Evolutionary conservation across 306 rosid species (phyloP), one percentile per base, ranked within the genome.

Genomic region (Casuarina glauca): DNA sequence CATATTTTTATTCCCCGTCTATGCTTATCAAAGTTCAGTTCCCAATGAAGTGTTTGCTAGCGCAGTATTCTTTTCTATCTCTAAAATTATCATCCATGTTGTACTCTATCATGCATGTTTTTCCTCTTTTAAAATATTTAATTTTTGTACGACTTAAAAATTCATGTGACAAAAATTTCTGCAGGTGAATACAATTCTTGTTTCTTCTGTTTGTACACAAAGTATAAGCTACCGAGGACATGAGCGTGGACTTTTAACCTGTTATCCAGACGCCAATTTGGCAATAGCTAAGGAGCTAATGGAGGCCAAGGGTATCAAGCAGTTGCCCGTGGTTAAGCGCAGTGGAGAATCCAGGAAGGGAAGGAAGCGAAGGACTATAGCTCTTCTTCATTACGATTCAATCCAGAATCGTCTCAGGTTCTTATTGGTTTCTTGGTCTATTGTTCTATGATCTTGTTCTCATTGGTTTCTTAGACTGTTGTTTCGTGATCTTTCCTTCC

Each of bases 221-320:
- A 96, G 96, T 79, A 85, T 93, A 74, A 87, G 81, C 81, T 95
- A 93, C 67, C 93, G 88, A 16, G 99, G 98, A 72, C 87, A 78
- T 79, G 89, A 77, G 17, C 97, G 99, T 50, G 96, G 97, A 61
- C 82, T 95, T 63, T 74, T 91, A 80, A 95, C 97, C 62, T 95
- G 99, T 76, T 91, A 86, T 75, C 94, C 97, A 35, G 93, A 90
- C 81, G 85, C 90, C 38, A 86, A 76, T 87, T 86, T 95, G 86
- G 90, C 97, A 72, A 81, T 84, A 83, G 97, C 99, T 71, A 91
- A 86, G 86, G 98, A 95, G 71, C 89, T 95, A 76, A 95, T 95
- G 97, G 99, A 95, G 83, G 99, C 99, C 70, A 93, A 84, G 84
- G 99, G 90, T 72, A 74, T 91, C 76, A 93, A 89, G 81, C 99